These are phyloP conservation scores for Aureobasidium pullulans DNA, from an alignment of 2,329 filamentous ascomycete species.

Conservation along the genomic window DNA sequence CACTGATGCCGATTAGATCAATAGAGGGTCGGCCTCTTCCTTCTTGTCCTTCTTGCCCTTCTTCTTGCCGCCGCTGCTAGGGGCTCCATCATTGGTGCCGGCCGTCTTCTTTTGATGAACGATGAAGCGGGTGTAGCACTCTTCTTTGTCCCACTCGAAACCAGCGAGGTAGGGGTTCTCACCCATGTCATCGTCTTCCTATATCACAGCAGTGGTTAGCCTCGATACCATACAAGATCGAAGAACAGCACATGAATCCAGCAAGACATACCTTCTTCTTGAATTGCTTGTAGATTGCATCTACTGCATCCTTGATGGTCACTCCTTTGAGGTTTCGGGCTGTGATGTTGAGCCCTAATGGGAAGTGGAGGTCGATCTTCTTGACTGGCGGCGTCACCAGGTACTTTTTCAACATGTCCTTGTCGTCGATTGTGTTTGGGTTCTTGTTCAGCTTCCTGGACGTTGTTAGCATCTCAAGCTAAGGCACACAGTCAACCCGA, in stretches of 20 bases:
- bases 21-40: constrained; percentile 19
- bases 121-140: constrained; percentile 79
- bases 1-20: background rate
- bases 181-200: constrained; percentile 81
- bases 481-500: background rate
- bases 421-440: constrained; percentile 68
- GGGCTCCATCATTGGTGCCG: constrained; percentile 36
- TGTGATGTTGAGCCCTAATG: constrained; percentile 76
- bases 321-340: constrained; percentile 90
- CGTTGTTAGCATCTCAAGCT: constrained; percentile 6
- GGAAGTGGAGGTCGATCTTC: constrained; percentile 91
- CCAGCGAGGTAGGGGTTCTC: constrained; percentile 80
- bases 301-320: constrained; percentile 92
- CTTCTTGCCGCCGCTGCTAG: constrained; percentile 55
- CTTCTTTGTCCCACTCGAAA: constrained; percentile 94
- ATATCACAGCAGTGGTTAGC: constrained; percentile 17
- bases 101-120: constrained; percentile 76
- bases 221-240: background rate
- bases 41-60: constrained; percentile 36
- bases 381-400: constrained; percentile 79
- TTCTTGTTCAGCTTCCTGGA: constrained; percentile 90
- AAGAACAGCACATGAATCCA: constrained; percentile 11
- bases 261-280: constrained; percentile 75
- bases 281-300: constrained; percentile 92
- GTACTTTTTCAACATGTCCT: constrained; percentile 71